Evolutionary conservation across 257 asterid species (phyloP).

Genomic region (Dorcoceras hygrometricum): DNA sequence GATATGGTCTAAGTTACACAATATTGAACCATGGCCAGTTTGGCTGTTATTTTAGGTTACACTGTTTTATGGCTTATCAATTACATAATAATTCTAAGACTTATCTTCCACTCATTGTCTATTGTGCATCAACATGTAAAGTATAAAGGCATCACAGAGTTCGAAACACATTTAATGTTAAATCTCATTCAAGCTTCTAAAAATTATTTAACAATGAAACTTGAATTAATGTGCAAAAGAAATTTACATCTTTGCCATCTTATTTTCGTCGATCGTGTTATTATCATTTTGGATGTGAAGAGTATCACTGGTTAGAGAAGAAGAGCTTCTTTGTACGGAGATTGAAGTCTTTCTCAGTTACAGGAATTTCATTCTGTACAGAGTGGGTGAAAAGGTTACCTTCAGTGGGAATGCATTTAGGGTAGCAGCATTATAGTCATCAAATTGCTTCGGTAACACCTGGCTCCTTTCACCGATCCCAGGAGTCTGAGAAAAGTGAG

Average conservation of each 20-base stretch:
- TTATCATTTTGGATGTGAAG: neutral
- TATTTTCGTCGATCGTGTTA: neutral
- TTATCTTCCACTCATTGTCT: neutral
- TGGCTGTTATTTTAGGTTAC: neutral
- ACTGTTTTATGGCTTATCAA: conserved; percentile 1
- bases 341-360: neutral
- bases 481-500: conserved; percentile 30
- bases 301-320: neutral
- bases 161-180: neutral
- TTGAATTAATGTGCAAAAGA: neutral
- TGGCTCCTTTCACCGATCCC: conserved; percentile 28
- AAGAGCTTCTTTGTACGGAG: conserved; percentile 12
- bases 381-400: conserved; percentile 28
- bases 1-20: too few relatives aligned
- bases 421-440: conserved; percentile 32
- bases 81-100: neutral
- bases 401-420: conserved; percentile 26
- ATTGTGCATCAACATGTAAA: neutral
- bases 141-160: neutral
- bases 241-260: neutral
- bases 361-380: neutral
- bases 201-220: neutral
- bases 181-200: neutral
- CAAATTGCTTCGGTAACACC: conserved; percentile 26
- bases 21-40: neutral